Evolutionary conservation across 1,284 basidiomycete genomes (phyloP), one percentile per base, ranked within the genome.

Genomic region (Trichosporon coremiiforme): DNA sequence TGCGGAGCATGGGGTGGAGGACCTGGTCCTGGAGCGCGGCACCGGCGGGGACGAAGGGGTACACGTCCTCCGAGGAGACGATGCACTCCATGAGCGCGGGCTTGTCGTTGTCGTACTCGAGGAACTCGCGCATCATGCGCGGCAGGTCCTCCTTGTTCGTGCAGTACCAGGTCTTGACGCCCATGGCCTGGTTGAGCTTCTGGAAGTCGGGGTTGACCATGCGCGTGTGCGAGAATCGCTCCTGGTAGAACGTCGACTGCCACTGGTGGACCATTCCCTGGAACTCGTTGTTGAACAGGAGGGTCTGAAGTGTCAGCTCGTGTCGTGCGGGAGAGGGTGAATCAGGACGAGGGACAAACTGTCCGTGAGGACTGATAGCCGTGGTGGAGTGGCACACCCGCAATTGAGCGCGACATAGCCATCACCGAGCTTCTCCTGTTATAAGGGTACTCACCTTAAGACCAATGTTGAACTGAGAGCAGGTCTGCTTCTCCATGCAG

Each of bases 251-350:
- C 8, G 55, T 64, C 35, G 63, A 38, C 87, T 98, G 96, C 96
- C 96, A 98, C 86, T 99, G 96, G 66, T 94, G 86, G 20, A 98
- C 96, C 96, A 99, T 98, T 68, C 96, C 96, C 84, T 96, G 93
- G 88, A 94, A 95, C 82, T 94, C 92, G 85, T 96, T 96, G 86
- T 95, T 95, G 77, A 95, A 83, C 25, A 95, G 85, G 74, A 95
- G 85, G 47, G 92, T 55, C 71, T 70, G 31, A 35, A 5, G 12
- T 13, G 57, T 62, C 57, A 62, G 57, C 57, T 12, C 3, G 31
- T 35, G 20, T 36, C 79, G 78, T 70, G 76, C 79, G 65, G 78
- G 75, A 71, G 82, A 25, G 82, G 77, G 84, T 83, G 31, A 85
- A 76, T 31, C 53, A 29, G 13, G 53, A 57, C 9, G 25, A 31